Conservation (phyloP, 2,329 filamentous ascomycete genomes). For the Ophiosphaerella herpotricha region DNA sequence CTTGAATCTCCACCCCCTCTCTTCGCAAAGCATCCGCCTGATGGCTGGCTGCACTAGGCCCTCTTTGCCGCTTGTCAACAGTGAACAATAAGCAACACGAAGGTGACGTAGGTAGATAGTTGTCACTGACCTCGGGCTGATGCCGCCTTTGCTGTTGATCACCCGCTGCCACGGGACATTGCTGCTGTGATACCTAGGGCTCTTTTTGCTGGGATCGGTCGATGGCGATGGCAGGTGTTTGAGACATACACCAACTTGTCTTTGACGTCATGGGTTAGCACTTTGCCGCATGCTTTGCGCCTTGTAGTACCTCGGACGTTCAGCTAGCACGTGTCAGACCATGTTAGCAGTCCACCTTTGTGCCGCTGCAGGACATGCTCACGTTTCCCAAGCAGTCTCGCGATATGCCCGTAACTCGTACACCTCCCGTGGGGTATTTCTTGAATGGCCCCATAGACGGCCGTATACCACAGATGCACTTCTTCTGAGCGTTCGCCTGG, state of each 20-base stretch:
- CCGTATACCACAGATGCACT: conserved; percentile 72
- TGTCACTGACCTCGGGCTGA: conserved; percentile 74
- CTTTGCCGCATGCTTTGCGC: conserved; percentile 11
- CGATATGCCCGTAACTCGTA: conserved; percentile 86
- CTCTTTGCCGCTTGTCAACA: conserved; percentile 42
- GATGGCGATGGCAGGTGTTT: conserved; percentile 73
- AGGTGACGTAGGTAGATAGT: conserved; percentile 8
- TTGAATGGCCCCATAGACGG: conserved; percentile 83
- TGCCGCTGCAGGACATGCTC: conserved; percentile 39
- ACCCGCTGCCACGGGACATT: conserved; percentile 96
- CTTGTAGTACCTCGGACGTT: conserved; percentile 51
- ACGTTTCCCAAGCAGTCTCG: conserved; percentile 74
- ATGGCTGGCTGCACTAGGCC: conserved; percentile 50
- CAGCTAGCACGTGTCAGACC: conserved; percentile 39
- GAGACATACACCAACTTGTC: conserved; percentile 88
- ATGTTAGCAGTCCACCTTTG: conserved; percentile 27
- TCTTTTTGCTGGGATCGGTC: conserved; percentile 48
- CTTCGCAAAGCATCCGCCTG: conserved; percentile 53
- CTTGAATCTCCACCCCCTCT: conserved; percentile 55
- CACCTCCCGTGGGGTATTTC: conserved; percentile 83
- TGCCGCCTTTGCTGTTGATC: conserved; percentile 82
- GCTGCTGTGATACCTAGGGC: conserved; percentile 65
- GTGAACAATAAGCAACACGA: conserved; percentile 15
- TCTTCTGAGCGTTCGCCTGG: conserved; percentile 66
- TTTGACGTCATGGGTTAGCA: conserved; percentile 48